These are phyloP conservation scores for Pichia heedii DNA, from an alignment of 805 yeast species.

Conservation along the genomic window DNA sequence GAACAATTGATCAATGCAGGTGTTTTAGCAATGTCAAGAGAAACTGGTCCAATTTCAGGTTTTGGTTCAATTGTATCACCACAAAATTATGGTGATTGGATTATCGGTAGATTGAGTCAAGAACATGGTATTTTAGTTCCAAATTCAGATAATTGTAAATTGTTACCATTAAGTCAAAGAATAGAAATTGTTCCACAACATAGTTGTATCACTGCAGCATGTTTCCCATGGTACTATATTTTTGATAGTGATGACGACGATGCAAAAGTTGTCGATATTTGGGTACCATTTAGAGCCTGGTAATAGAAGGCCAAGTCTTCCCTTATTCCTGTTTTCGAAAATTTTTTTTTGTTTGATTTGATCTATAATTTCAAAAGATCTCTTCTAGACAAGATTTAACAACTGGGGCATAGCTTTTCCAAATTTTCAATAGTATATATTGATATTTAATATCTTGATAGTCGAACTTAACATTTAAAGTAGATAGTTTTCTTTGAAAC, in stretches of 20 bases:
- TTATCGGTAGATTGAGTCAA: slow-evolving; percentile 56
- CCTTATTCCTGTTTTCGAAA: slow-evolving; percentile 19
- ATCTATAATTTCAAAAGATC: not conserved
- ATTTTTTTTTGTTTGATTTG: not conserved
- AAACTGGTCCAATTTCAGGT: slow-evolving; percentile 52
- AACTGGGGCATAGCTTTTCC: not conserved
- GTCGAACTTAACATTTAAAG: not conserved
- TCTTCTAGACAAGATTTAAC: not conserved
- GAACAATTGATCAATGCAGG: slow-evolving; percentile 67
- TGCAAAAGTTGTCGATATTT: slow-evolving; percentile 19
- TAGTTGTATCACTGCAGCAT: slow-evolving; percentile 60
- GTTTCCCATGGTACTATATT: slow-evolving; percentile 49
- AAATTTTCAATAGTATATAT: slow-evolving; percentile 1
- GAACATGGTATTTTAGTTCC: slow-evolving; percentile 74
- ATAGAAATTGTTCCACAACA: slow-evolving; percentile 61
- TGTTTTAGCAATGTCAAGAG: slow-evolving; percentile 60
- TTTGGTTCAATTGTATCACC: slow-evolving; percentile 37
- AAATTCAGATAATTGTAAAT: slow-evolving; percentile 20
- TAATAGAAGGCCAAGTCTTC: too few species aligned
- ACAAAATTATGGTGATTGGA: slow-evolving; percentile 44
- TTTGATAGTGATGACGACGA: slow-evolving; percentile 35
- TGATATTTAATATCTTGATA: not conserved
- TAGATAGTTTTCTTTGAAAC: slow-evolving; percentile 4
- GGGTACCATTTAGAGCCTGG: slow-evolving; percentile 19
- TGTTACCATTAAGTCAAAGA: slow-evolving; percentile 47